Percentiles rank a stretch among this genome's conserved stretches.
phyloP scores from a whole-genome alignment of 2,329 filamentous ascomycete species.

The Teratosphaeria gauchensis region DNA sequence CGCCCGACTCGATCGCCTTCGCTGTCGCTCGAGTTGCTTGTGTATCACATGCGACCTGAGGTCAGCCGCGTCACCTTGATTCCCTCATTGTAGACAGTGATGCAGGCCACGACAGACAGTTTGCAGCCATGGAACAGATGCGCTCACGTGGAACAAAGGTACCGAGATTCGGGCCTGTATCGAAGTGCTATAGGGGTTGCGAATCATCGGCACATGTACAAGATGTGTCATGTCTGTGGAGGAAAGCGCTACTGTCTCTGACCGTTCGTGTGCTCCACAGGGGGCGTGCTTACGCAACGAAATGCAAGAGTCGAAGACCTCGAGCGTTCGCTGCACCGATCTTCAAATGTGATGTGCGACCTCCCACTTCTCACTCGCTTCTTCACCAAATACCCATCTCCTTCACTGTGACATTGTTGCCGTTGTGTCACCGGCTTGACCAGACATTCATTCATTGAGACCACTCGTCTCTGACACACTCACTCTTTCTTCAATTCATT shows the following conservation, averaged over 20 bases:
- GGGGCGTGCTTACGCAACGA: neutral
- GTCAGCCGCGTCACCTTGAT: neutral
- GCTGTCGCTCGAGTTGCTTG: neutral
- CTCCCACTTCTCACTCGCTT: neutral
- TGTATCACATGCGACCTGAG: neutral
- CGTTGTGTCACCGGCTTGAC: neutral
- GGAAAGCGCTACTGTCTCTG: neutral
- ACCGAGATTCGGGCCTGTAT: too few species aligned
- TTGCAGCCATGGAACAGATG: too few species aligned
- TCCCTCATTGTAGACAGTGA: neutral
- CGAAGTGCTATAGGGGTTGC: neutral
- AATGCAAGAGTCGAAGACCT: neutral
- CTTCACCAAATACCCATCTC: neutral
- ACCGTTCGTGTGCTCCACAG: neutral
- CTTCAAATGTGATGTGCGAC: neutral
- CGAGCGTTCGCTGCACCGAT: neutral
- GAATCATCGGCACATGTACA: neutral
- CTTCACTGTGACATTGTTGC: neutral
- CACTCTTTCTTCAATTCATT: slow-evolving; percentile 1
- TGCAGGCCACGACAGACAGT: neutral
- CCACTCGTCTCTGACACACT: neutral
- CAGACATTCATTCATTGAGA: neutral
- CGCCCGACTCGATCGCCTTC: neutral
- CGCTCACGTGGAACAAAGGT: too few species aligned
- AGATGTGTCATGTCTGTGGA: neutral